Evolutionary conservation across 2,329 filamentous ascomycete species (phyloP).

Genomic region (Colletotrichum australisinense): DNA sequence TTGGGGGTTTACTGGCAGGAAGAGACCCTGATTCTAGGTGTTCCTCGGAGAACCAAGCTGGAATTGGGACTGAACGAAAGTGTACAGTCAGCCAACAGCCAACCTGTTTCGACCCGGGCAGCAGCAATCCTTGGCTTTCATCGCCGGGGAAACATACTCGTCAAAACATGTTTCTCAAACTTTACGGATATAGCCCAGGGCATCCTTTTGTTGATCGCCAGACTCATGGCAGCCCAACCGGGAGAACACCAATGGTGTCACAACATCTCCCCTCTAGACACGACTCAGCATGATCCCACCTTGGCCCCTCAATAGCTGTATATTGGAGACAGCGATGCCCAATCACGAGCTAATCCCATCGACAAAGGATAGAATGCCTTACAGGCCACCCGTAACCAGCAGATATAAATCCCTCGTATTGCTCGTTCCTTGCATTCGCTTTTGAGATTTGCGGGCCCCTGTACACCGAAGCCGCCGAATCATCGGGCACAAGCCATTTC

Average conservation of each 20-base stretch:
- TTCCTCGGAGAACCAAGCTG: not conserved
- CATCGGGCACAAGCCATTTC: not conserved
- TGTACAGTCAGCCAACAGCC: not conserved
- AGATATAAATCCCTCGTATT: not conserved
- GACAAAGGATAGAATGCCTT: not conserved
- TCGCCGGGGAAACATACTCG: not conserved
- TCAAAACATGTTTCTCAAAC: not conserved
- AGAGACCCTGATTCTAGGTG: not conserved
- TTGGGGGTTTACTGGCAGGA: not conserved
- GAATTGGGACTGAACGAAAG: not conserved
- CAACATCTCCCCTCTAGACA: not conserved
- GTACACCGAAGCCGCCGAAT: not conserved
- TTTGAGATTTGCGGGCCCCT: not conserved
- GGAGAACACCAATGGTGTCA: not conserved
- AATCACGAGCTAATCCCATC: not conserved
- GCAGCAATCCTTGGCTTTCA: not conserved
- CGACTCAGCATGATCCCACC: constrained; percentile 31
- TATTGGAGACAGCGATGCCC: constrained; percentile 1
- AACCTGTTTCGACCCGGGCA: not conserved
- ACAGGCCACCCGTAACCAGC: not conserved
- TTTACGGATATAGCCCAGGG: not conserved
- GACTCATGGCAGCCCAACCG: not conserved
- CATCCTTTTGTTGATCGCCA: not conserved
- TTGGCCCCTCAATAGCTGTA: constrained; percentile 20
- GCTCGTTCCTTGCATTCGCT: not conserved